A percentile compares a stretch with the other conserved stretches of the same genome.
phyloP scores from a whole-genome alignment of 495 filamentous ascomycete species.

The Lindgomyces ingoldianus region DNA sequence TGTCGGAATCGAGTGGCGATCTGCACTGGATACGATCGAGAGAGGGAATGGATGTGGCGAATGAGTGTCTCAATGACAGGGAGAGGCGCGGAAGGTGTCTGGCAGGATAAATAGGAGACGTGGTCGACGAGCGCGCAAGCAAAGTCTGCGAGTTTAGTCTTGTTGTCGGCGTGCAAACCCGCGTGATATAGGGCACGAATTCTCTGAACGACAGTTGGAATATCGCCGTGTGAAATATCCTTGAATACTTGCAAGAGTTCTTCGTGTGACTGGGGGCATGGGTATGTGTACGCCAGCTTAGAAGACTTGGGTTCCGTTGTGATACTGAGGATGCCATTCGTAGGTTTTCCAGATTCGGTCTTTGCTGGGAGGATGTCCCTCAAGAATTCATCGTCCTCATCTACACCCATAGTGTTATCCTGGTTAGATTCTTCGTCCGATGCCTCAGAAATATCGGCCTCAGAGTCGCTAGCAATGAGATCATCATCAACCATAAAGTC shows the following conservation, averaged over 20 bases:
- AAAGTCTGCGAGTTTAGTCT: constrained; percentile 75
- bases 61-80: constrained; percentile 65
- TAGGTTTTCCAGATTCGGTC: constrained; percentile 30
- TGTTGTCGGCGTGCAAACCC: constrained; percentile 81
- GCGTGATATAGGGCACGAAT: constrained; percentile 88
- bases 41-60: constrained; percentile 82
- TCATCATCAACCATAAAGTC: constrained; percentile 89
- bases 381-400: constrained; percentile 68
- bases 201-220: constrained; percentile 79
- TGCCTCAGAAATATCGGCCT: constrained; percentile 58
- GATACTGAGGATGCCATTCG: constrained; percentile 40
- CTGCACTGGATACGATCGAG: constrained; percentile 75
- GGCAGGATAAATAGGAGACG: constrained; percentile 63
- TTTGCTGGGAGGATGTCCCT: constrained; percentile 59
- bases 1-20: constrained; percentile 74
- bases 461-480: constrained; percentile 69
- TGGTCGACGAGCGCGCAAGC: constrained; percentile 75
- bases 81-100: constrained; percentile 52
- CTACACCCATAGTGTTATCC: constrained; percentile 41
- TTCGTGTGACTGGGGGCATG: constrained; percentile 74
- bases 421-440: constrained; percentile 52
- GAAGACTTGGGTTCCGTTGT: constrained; percentile 46
- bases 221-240: constrained; percentile 58
- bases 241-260: constrained; percentile 69
- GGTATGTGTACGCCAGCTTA: constrained; percentile 75